These are phyloP conservation scores for Arachis hypogaea DNA, from an alignment of 306 rosid species.

Conservation along the genomic window DNA sequence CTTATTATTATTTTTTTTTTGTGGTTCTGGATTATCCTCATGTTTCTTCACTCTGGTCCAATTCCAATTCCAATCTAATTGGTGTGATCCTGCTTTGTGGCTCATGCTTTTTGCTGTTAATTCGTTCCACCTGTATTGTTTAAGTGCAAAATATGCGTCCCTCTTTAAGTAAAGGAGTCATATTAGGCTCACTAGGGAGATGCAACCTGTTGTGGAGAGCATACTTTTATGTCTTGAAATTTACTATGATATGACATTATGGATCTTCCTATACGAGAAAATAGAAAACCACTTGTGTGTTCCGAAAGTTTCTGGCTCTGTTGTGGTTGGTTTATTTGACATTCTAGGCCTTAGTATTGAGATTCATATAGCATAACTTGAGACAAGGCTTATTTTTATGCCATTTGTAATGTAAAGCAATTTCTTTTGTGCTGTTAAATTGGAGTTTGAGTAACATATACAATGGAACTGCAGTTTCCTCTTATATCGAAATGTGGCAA, in stretches of 20 bases:
- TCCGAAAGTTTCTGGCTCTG: slow-evolving; percentile 18
- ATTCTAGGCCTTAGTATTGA: neutral
- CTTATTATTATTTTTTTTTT: neutral
- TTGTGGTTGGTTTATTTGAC: neutral
- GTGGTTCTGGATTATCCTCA: slow-evolving; percentile 33
- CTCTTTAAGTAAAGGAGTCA: slow-evolving; percentile 19
- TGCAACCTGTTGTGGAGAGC: slow-evolving; percentile 8
- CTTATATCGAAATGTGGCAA: slow-evolving; percentile 85
- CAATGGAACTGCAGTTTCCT: slow-evolving; percentile 78
- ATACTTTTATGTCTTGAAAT: slow-evolving; percentile 1
- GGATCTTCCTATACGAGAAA: neutral
- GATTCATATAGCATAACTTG: slow-evolving; percentile 29
- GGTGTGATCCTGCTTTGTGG: slow-evolving; percentile 15
- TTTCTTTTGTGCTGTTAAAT: slow-evolving; percentile 24
- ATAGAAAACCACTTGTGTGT: slow-evolving; percentile 1
- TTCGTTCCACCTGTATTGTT: slow-evolving; percentile 34
- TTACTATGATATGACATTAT: neutral
- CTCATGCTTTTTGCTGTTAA: slow-evolving; percentile 11
- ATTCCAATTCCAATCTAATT: slow-evolving; percentile 16
- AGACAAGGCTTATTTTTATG: slow-evolving; percentile 23
- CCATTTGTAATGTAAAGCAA: slow-evolving; percentile 35
- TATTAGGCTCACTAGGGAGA: slow-evolving; percentile 5
- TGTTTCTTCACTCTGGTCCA: neutral
- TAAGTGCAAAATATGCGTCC: slow-evolving; percentile 1
- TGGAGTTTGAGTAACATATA: slow-evolving; percentile 40